phyloP scores from a whole-genome alignment of 345 rosid genomes.

The Carallia pectinifolia region DNA sequence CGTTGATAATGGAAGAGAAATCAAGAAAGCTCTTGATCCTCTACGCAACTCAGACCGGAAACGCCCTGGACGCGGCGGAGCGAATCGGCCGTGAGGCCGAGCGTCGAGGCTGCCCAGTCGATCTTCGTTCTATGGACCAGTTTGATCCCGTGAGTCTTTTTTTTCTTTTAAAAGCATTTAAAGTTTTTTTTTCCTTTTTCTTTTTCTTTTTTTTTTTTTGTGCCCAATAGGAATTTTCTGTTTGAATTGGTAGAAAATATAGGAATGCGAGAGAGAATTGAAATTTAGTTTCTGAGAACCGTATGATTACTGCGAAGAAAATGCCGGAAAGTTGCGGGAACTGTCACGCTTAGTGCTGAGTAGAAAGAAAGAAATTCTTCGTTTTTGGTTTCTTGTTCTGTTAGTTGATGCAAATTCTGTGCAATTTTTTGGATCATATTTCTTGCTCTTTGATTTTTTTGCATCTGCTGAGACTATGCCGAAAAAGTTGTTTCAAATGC shows the following conservation, averaged over 20 bases:
- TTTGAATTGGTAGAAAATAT: neutral
- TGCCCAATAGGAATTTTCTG: neutral
- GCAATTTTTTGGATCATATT: no score
- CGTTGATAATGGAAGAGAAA: slow-evolving; percentile 38
- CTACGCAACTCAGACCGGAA: slow-evolving; percentile 84
- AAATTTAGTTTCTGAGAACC: neutral
- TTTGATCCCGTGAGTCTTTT: slow-evolving; percentile 53
- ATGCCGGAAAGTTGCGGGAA: no score
- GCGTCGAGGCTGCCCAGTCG: slow-evolving; percentile 56
- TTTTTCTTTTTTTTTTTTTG: neutral
- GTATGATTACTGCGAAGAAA: neutral
- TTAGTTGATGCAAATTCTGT: no score
- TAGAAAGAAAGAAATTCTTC: no score
- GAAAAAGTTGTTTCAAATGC: neutral
- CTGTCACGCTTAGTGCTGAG: no score
- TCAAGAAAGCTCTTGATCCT: slow-evolving; percentile 47
- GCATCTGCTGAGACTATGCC: no score
- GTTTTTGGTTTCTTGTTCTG: no score
- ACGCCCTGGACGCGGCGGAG: slow-evolving; percentile 85
- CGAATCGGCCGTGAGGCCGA: slow-evolving; percentile 78
- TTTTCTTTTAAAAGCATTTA: neutral
- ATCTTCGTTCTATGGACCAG: slow-evolving; percentile 53
- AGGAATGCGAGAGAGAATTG: neutral
- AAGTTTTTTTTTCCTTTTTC: neutral
- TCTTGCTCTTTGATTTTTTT: no score